A percentile compares a stretch with the other conserved stretches of the same genome.
Conservation (phyloP, 177 flowering plant genomes). For the Tripterygium wilfordii region DNA sequence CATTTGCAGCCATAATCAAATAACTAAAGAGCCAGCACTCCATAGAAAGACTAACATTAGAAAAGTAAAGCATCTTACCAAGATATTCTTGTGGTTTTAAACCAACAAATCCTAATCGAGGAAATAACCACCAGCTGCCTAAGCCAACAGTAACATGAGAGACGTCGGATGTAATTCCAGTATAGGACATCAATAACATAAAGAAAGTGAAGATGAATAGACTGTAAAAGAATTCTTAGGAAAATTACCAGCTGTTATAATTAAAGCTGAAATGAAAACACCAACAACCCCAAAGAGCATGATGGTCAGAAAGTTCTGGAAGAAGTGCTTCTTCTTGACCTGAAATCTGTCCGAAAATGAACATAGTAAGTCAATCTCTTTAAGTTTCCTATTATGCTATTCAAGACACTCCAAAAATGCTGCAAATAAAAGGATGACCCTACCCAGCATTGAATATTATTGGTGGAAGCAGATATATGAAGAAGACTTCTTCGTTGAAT, state of each 20-base stretch:
- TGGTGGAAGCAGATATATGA: conserved; percentile 90
- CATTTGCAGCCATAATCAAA: background rate
- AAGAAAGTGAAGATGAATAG: background rate
- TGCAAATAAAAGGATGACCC: conserved; percentile 3
- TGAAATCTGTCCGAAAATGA: conserved; percentile 54
- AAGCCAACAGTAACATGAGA: conserved; percentile 14
- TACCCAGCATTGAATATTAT: conserved; percentile 97
- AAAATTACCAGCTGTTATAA: conserved; percentile 63
- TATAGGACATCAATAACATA: background rate
- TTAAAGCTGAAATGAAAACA: conserved; percentile 60
- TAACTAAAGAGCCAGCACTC: background rate
- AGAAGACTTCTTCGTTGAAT: conserved; percentile 78
- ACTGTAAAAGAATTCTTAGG: background rate
- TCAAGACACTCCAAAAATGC: background rate
- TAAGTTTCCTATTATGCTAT: too few relatives aligned
- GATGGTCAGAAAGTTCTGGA: conserved; percentile 79
- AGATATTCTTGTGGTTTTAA: conserved; percentile 60
- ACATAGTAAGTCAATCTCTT: too few relatives aligned
- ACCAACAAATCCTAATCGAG: conserved; percentile 55
- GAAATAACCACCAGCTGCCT: conserved; percentile 86
- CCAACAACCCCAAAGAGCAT: conserved; percentile 82
- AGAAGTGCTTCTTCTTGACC: conserved; percentile 93
- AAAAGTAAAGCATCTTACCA: conserved; percentile 31
- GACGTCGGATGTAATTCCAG: background rate
- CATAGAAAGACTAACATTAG: background rate